Evolutionary conservation across 495 filamentous ascomycete species (phyloP).

Genomic region (Daldinia childiae): DNA sequence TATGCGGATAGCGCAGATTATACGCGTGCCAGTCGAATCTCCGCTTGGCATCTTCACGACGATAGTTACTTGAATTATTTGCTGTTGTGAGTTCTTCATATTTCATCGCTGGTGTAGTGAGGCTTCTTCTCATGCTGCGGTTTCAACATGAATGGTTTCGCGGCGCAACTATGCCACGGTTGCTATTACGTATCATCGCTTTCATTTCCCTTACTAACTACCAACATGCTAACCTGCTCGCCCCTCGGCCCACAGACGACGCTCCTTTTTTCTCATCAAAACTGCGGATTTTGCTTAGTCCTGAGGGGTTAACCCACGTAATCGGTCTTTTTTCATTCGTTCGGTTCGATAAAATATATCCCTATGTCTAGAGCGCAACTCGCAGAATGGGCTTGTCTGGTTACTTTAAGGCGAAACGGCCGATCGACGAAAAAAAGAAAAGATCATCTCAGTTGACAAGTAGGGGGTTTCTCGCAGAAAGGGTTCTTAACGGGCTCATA

Average conservation of each 20-base stretch:
- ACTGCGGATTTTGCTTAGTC: not conserved
- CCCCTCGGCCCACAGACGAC: not conserved
- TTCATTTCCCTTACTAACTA: not conserved
- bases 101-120: not conserved
- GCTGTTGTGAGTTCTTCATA: not conserved
- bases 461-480: conserved; percentile 42
- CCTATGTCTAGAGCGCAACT: too few relatives aligned
- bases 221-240: not conserved
- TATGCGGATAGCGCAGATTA: not conserved
- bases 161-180: too few relatives aligned
- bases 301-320: not conserved
- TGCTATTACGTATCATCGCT: not conserved
- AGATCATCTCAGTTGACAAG: conserved; percentile 14
- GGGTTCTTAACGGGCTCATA: conserved; percentile 18
- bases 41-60: not conserved
- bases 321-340: not conserved
- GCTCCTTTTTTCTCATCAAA: not conserved
- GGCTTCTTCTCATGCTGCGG: not conserved
- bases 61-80: not conserved
- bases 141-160: not conserved
- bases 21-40: too few relatives aligned
- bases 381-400: conserved; percentile 64
- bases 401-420: conserved; percentile 68
- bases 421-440: conserved; percentile 41
- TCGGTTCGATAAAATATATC: not conserved